Evolutionary conservation across 2,329 filamentous ascomycete genomes (phyloP).

Genomic region (Pyricularia sp.): DNA sequence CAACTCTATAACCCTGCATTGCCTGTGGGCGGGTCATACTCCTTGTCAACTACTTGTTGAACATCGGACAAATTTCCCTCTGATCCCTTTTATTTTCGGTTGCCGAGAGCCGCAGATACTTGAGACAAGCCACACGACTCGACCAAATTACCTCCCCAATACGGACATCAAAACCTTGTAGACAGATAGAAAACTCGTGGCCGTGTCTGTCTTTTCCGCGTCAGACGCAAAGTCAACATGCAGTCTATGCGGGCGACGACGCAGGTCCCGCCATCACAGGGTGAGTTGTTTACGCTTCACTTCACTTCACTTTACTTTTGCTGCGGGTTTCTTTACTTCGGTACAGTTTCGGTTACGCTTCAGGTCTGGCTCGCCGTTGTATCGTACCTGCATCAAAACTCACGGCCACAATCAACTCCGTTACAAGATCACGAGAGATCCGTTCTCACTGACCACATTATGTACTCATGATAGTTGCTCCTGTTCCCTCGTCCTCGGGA

Average conservation of each 20-base stretch:
- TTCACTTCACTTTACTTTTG: too few species aligned
- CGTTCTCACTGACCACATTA: background rate
- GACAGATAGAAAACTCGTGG: background rate
- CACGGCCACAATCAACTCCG: too few species aligned
- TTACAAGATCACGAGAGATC: background rate
- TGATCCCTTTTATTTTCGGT: background rate
- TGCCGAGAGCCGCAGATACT: background rate
- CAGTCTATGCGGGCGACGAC: slow-evolving; percentile 3
- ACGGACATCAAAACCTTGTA: background rate
- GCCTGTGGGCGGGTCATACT: background rate
- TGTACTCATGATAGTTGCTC: background rate
- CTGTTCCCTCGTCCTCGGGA: slow-evolving; percentile 17
- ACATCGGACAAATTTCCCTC: background rate
- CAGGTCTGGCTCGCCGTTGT: background rate
- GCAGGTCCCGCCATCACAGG: slow-evolving; percentile 5
- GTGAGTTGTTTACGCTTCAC: background rate
- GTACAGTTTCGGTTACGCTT: background rate
- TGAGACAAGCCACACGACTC: background rate
- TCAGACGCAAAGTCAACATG: slow-evolving; percentile 1
- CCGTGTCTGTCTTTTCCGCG: background rate
- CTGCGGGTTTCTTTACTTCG: background rate
- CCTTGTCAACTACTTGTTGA: background rate
- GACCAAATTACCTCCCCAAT: background rate
- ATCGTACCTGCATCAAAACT: background rate
- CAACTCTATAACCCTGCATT: background rate